phyloP scores from a whole-genome alignment of 345 rosid species.

The Syzygium grande region DNA sequence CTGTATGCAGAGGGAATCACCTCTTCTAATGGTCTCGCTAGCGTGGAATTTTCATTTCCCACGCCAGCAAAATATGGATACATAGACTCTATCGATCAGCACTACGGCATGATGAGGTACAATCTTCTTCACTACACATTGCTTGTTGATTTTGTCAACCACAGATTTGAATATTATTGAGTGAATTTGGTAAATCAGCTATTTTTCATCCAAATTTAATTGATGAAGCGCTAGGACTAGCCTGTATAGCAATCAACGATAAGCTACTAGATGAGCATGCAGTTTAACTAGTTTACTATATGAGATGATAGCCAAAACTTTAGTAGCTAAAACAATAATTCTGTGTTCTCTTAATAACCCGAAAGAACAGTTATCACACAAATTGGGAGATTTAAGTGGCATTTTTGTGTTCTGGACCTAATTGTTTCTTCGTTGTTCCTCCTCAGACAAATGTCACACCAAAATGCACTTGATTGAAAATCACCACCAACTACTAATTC shows the following conservation, averaged over 20 bases:
- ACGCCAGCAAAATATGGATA: slow-evolving; percentile 3
- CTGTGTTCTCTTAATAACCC: not conserved
- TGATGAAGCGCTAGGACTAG: not conserved
- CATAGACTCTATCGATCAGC: slow-evolving; percentile 23
- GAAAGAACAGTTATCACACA: not conserved
- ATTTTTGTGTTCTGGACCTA: not conserved
- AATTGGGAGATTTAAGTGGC: not conserved
- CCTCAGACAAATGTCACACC: not conserved
- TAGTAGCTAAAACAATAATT: not conserved
- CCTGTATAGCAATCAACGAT: not conserved
- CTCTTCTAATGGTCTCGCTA: slow-evolving; percentile 56
- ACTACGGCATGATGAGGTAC: slow-evolving; percentile 44
- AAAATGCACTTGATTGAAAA: not conserved
- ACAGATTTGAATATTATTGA: not conserved
- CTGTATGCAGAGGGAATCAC: slow-evolving; percentile 71
- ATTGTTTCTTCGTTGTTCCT: not conserved
- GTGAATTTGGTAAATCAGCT: not conserved
- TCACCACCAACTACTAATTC: not conserved
- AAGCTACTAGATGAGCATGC: not conserved
- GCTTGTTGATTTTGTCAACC: not conserved
- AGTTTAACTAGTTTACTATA: not conserved
- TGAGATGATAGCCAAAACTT: not conserved
- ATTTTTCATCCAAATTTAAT: not conserved
- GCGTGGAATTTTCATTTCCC: slow-evolving; percentile 74
- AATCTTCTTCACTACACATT: slow-evolving; percentile 1